Conservation (phyloP, 441 rosid species). For the Pelargonium myrrhifolium region DNA sequence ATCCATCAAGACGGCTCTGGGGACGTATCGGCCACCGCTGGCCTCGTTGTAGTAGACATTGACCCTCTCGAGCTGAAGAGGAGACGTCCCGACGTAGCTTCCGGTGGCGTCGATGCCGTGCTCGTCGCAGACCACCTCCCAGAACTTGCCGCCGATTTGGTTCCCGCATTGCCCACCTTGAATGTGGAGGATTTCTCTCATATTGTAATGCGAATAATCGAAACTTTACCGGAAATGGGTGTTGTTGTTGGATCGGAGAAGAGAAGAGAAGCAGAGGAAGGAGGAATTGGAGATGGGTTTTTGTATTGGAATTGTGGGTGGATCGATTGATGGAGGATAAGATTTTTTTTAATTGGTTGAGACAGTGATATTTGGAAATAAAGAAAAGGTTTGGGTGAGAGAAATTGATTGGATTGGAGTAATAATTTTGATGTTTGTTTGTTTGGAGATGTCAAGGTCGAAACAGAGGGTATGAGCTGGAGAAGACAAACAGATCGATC, state of each 20-base stretch:
- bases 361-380: slow-evolving; percentile 15
- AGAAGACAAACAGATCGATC: slow-evolving; percentile 16
- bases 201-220: slow-evolving; percentile 5
- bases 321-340: slow-evolving; percentile 14
- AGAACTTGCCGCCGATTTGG: slow-evolving; percentile 50
- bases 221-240: not conserved
- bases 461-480: slow-evolving; percentile 40
- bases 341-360: slow-evolving; percentile 11
- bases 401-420: too few relatives aligned
- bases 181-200: slow-evolving; percentile 57
- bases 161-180: slow-evolving; percentile 64
- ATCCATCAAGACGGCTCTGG: slow-evolving; percentile 50
- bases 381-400: not conserved
- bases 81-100: slow-evolving; percentile 30
- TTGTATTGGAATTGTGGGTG: slow-evolving; percentile 13
- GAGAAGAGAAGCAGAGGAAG: slow-evolving; percentile 10
- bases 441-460: slow-evolving; percentile 32
- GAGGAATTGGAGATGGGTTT: slow-evolving; percentile 15
- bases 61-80: slow-evolving; percentile 43
- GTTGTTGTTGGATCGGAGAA: not conserved
- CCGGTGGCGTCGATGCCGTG: slow-evolving; percentile 49
- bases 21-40: slow-evolving; percentile 47
- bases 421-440: slow-evolving; percentile 22
- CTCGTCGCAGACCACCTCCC: slow-evolving; percentile 60
- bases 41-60: slow-evolving; percentile 57